Conservation (phyloP, 176 grass and related monocot genomes). For the Cocos nucifera region DNA sequence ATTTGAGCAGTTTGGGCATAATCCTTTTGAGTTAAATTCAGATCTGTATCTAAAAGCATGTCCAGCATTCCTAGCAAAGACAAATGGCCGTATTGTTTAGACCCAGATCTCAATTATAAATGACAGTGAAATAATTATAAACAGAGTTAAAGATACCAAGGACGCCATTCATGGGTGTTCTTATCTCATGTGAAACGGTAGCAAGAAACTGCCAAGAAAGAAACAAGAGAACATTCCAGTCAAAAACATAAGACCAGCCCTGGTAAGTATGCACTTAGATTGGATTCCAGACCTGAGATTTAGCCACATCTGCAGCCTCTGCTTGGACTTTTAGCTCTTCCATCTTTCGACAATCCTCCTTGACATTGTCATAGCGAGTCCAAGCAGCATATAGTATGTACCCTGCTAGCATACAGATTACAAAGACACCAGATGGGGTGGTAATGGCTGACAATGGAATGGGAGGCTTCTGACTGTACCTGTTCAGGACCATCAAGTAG, state of each 20-base stretch:
- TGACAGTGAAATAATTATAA: no score
- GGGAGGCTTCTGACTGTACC: conserved; percentile 67
- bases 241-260: not conserved
- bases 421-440: conserved; percentile 65
- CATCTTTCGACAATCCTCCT: conserved; percentile 90
- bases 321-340: conserved; percentile 90
- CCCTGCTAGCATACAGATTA: conserved; percentile 73
- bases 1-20: conserved; percentile 78
- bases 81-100: not conserved
- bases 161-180: conserved; percentile 98
- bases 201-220: conserved; percentile 71
- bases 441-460: conserved; percentile 49
- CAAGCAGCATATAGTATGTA: conserved; percentile 75
- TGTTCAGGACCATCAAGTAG: conserved; percentile 9
- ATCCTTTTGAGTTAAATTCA: conserved; percentile 79
- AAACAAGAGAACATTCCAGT: conserved; percentile 11
- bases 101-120: no score
- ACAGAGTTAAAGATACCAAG: conserved; percentile 37
- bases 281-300: conserved; percentile 59
- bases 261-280: not conserved
- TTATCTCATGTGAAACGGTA: conserved; percentile 96
- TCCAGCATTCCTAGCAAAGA: conserved; percentile 75
- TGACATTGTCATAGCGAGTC: conserved; percentile 81
- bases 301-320: conserved; percentile 90
- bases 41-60: conserved; percentile 83